Conservation (phyloP, 768 basidiomycete species). For the Hypholoma fasciculare region DNA sequence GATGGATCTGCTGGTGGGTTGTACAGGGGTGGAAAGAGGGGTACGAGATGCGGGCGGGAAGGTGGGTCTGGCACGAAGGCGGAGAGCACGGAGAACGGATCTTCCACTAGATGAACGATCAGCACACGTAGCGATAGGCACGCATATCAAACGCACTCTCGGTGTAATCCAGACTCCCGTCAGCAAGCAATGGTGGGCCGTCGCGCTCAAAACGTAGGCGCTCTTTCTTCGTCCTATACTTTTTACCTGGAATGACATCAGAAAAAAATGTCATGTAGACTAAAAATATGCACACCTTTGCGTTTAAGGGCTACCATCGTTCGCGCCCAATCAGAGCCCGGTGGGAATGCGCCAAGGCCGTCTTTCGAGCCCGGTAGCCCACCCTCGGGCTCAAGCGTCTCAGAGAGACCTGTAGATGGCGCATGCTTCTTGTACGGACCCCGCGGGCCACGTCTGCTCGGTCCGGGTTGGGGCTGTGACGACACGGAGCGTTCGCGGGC, state of each 20-base stretch:
- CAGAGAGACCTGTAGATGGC: slow-evolving; percentile 28
- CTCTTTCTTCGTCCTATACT: slow-evolving; percentile 81
- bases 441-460: slow-evolving; percentile 43
- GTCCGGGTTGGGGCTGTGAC: slow-evolving; percentile 35
- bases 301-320: slow-evolving; percentile 73
- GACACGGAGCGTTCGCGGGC: slow-evolving; percentile 45
- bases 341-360: slow-evolving; percentile 71
- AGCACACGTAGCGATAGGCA: not conserved
- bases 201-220: slow-evolving; percentile 74
- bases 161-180: slow-evolving; percentile 78
- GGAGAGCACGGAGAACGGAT: slow-evolving; percentile 71
- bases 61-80: slow-evolving; percentile 59
- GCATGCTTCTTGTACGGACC: slow-evolving; percentile 54
- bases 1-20: slow-evolving; percentile 18
- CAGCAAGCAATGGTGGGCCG: slow-evolving; percentile 67
- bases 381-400: slow-evolving; percentile 67
- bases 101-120: slow-evolving; percentile 56
- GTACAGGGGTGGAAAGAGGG: slow-evolving; percentile 51
- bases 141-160: slow-evolving; percentile 50
- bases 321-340: slow-evolving; percentile 70
- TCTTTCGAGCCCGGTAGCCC: slow-evolving; percentile 76
- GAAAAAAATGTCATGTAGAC: not conserved
- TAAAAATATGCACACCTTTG: slow-evolving; percentile 48
- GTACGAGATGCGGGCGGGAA: slow-evolving; percentile 54
- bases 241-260: slow-evolving; percentile 50